Base-by-base conservation (phyloP, 768 basidiomycete species). In the Leucosporidium creatinivorum region DNA sequence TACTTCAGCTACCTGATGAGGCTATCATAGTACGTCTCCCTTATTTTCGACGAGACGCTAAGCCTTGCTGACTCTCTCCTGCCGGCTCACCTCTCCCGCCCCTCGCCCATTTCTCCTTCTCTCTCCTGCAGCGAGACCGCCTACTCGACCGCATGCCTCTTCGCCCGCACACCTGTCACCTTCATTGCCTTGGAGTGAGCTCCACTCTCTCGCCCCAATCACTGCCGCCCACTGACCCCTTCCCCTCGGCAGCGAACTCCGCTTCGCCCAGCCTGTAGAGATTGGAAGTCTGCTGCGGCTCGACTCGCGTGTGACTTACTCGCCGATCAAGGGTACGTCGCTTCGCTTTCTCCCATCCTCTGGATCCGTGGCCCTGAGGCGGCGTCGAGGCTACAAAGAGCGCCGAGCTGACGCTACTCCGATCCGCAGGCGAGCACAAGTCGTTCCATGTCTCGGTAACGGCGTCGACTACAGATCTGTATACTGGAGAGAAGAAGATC, bases 171-270 rank as follows among this genome's bases (percentile, higher is more conserved):
- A 12, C 65, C 71, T 18, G 69, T 75, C 13, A 65, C 63, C 8
- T 75, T 75, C 48, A 57, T 75, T n/a, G 60, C 73, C 8, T 67
- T 74, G 31, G 73, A 75, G 65, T 63, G 48, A 49, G 61, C 47
- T 12, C 1, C 1, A 8, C 17, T 25, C 10, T 25, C 25, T 3
- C 47, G 19, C 13, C 39, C 17, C 19, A 33, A 33, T 50, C 19
- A 12, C 30, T 21, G 58, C 0, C 6, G 18, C 19, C 1, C 1
- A 12, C 23, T 44, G 26, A 47, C 28, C 15, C 19, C 13, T 36
- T 50, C n/a, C 52, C 30, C 23, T 1, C 54, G 25, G 7, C 60
- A 61, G 67, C 51, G 75, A 75, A 51, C 60, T 75, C 6, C 65
- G 67, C 21, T 75, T 75, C 54, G 48, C 57, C 4, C 61, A 66